phyloP scores from a whole-genome alignment of 805 yeast species.

The Candida koratica region DNA sequence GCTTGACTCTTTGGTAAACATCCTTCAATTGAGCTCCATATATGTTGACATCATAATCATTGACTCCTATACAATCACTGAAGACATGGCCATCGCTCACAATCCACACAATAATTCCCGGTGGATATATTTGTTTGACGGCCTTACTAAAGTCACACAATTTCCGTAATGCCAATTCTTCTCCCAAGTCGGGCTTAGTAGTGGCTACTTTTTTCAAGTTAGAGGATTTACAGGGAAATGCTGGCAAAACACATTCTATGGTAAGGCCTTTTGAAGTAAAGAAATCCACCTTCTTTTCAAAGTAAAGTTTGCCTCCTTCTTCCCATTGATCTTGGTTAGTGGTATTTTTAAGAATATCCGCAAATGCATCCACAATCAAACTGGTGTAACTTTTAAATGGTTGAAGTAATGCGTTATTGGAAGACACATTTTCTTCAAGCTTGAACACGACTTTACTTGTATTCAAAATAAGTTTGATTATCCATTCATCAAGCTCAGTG shows the following conservation, averaged over 20 bases:
- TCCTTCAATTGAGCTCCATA: slow-evolving; percentile 44
- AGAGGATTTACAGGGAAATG: slow-evolving; percentile 64
- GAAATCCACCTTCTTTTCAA: slow-evolving; percentile 40
- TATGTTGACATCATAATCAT: slow-evolving; percentile 48
- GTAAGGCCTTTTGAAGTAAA: slow-evolving; percentile 46
- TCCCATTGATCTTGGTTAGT: slow-evolving; percentile 49
- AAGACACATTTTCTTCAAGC: background rate
- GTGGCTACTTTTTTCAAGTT: slow-evolving; percentile 50
- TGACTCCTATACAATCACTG: slow-evolving; percentile 60
- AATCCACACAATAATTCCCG: slow-evolving; percentile 53
- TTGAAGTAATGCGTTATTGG: background rate
- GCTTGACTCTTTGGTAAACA: slow-evolving; percentile 28
- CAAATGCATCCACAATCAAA: slow-evolving; percentile 40
- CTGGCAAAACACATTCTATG: slow-evolving; percentile 58
- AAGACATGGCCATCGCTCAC: slow-evolving; percentile 66
- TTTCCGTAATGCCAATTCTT: slow-evolving; percentile 30
- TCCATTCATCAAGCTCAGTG: slow-evolving; percentile 31
- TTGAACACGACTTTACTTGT: slow-evolving; percentile 19
- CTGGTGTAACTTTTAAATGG: background rate
- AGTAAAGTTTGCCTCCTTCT: slow-evolving; percentile 40
- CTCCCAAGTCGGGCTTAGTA: slow-evolving; percentile 51
- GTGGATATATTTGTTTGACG: slow-evolving; percentile 41
- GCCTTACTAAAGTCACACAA: slow-evolving; percentile 28
- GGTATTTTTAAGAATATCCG: slow-evolving; percentile 44
- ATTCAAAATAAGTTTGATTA: slow-evolving; percentile 24